Conservation (phyloP, 331 rosid genomes). For the Quercus tomentella region DNA sequence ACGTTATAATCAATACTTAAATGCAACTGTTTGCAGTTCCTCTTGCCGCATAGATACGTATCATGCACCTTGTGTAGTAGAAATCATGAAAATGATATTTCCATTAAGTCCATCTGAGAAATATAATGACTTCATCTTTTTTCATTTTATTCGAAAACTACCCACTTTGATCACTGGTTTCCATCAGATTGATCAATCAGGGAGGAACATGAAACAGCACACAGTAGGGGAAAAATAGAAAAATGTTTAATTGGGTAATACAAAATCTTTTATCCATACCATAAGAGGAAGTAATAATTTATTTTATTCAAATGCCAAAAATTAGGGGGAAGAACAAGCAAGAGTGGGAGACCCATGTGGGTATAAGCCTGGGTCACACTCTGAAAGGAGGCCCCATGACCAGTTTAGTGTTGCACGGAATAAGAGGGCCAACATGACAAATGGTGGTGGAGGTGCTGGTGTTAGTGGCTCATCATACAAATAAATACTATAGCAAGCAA, state of each 20-base stretch:
- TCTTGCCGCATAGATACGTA: conserved; percentile 50
- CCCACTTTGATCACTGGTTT: conserved; percentile 9
- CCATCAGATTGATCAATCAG: background rate
- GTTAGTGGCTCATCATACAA: conserved; percentile 56
- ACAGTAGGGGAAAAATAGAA: background rate
- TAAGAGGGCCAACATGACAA: conserved; percentile 43
- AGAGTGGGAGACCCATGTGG: conserved; percentile 26
- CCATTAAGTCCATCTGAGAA: conserved; percentile 22
- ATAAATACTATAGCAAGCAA: conserved; percentile 41
- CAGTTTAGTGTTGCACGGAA: conserved; percentile 33
- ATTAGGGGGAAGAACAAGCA: conserved; percentile 11
- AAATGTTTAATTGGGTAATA: conserved; percentile 6
- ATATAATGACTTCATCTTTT: conserved; percentile 21
- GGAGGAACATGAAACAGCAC: background rate
- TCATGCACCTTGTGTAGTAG: conserved; percentile 25
- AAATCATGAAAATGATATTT: conserved; percentile 35
- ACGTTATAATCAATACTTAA: conserved; percentile 15
- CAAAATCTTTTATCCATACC: conserved; percentile 3
- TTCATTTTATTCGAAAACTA: conserved; percentile 20
- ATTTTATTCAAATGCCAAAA: conserved; percentile 11
- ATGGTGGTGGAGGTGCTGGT: conserved; percentile 73
- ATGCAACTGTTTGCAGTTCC: conserved; percentile 14
- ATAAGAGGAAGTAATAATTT: background rate
- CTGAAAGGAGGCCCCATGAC: conserved; percentile 23
- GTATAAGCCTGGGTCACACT: conserved; percentile 16